Base-by-base conservation (phyloP, 768 basidiomycete species). In the Clavulina sp. region DNA sequence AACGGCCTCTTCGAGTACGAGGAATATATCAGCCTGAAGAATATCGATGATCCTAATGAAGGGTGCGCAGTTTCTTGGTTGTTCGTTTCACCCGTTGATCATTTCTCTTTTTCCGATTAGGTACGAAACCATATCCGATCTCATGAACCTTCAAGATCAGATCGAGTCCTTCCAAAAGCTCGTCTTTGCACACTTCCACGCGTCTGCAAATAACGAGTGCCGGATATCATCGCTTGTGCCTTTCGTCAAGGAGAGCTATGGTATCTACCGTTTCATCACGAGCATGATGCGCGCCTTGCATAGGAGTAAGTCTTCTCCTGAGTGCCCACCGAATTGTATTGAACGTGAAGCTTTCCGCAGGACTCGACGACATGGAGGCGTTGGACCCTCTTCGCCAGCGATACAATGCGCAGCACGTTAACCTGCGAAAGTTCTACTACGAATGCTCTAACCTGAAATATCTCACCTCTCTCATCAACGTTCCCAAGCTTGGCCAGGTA, bases 361-460 rank as follows among this genome's bases (percentile, higher is more conserved):
- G 87, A 59, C 92, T 91, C 26, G 86, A 85, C 59, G 84, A 86
- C 54, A 69, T 73, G 34, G 95, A 97, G 41, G 91, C 81, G 2
- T 68, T 99, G 56, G 86, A 91, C 60, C 92, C 91, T 1, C 70
- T 99, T 19, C 75, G 81, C 41, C 76, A 84, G 62, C 79, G 95
- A 30, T 99, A 82, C 67, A 80, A 76, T 54, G 75, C 85, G 23
- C 95, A 97, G 61, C 95, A 99, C 61, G 80, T 91, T 61, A 82
- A 78, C 57, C 74, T 99, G 6, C 81, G 95, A 56, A 89, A 93
- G 64, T 99, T 95, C 69, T 97, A 97, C 70, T 97, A 97, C 63
- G 95, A 99, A 63, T 99, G 95, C 63, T 95, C 91, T 6, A 97
- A 97, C 67, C 76, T 99, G 58, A 96, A 95, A 65, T 99, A 95